Conservation (phyloP, 202 grass and related monocot species). For the Saccharum hybrid region DNA sequence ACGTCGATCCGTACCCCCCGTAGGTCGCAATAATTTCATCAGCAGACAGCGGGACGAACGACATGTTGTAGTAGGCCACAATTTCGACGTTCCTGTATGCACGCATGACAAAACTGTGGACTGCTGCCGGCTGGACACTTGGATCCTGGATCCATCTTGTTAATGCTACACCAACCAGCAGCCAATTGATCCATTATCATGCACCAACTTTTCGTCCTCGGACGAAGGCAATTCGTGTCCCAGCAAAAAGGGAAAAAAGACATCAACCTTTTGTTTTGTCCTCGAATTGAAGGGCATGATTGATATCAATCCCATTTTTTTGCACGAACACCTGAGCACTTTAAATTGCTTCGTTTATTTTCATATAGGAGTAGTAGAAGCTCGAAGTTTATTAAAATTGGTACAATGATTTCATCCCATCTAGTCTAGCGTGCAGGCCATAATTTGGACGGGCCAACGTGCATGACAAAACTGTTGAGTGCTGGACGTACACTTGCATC, state of each 20-base stretch:
- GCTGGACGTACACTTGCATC: neutral
- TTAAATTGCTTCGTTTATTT: neutral
- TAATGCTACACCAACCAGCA: slow-evolving; percentile 14
- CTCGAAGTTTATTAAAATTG: too few relatives aligned
- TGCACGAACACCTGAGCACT: neutral
- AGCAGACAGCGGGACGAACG: neutral
- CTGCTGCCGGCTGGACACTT: neutral
- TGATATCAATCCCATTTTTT: neutral
- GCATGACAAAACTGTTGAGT: slow-evolving; percentile 24
- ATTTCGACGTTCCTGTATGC: neutral
- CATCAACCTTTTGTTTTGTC: too few relatives aligned
- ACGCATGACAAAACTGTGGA: slow-evolving; percentile 8
- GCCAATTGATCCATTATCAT: neutral
- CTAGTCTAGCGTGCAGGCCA: neutral
- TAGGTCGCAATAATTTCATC: slow-evolving; percentile 24
- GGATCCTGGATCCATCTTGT: neutral
- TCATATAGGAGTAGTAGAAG: neutral
- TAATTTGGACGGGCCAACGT: neutral
- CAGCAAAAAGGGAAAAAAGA: neutral
- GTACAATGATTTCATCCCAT: neutral
- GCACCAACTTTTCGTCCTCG: neutral
- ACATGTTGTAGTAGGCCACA: slow-evolving; percentile 22
- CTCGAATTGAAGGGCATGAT: neutral
- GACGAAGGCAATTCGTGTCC: neutral
- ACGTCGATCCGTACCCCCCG: slow-evolving; percentile 10